These are phyloP conservation scores for Naganishia albida DNA, from an alignment of 1,284 basidiomycete genomes.

Conservation along the genomic window DNA sequence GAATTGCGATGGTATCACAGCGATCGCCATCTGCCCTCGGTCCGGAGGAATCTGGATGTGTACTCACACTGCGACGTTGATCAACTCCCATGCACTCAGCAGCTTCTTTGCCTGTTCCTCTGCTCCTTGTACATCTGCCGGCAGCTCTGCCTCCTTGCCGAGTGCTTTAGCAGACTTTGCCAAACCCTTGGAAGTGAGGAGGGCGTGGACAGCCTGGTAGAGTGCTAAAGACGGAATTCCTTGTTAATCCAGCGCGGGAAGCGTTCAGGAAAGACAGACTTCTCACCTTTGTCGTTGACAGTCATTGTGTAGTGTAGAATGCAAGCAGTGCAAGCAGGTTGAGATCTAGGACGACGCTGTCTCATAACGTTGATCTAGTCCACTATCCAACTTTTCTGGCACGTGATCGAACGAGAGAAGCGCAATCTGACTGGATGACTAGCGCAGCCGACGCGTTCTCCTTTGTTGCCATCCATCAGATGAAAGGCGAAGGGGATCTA, in stretches of 20 bases:
- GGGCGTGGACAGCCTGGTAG: slow-evolving; percentile 51
- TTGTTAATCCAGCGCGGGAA: no score
- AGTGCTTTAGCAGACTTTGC: slow-evolving; percentile 51
- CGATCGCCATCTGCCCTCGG: not conserved
- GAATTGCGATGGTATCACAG: not conserved
- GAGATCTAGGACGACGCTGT: no score
- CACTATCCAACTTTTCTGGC: slow-evolving; percentile 15
- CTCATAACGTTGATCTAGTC: no score
- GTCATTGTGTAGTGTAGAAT: not conserved
- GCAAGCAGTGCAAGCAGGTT: no score
- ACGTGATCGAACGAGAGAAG: slow-evolving; percentile 18
- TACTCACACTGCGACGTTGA: slow-evolving; percentile 27
- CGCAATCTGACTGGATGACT: slow-evolving; percentile 6
- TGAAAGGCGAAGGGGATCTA: not conserved
- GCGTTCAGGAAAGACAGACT: not conserved
- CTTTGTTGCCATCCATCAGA: slow-evolving; percentile 26
- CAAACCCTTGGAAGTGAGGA: slow-evolving; percentile 48
- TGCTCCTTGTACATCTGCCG: not conserved
- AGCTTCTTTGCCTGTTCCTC: slow-evolving; percentile 38
- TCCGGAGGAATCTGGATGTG: not conserved
- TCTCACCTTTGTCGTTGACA: slow-evolving; percentile 13
- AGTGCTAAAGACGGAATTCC: slow-evolving; percentile 39
- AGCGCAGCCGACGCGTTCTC: slow-evolving; percentile 15
- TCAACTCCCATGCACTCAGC: slow-evolving; percentile 9
- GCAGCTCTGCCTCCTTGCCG: slow-evolving; percentile 48